Evolutionary conservation across 1,284 basidiomycete species (phyloP), one percentile per base, ranked within the genome.

Genomic region (Cutaneotrichosporon dermatis): DNA sequence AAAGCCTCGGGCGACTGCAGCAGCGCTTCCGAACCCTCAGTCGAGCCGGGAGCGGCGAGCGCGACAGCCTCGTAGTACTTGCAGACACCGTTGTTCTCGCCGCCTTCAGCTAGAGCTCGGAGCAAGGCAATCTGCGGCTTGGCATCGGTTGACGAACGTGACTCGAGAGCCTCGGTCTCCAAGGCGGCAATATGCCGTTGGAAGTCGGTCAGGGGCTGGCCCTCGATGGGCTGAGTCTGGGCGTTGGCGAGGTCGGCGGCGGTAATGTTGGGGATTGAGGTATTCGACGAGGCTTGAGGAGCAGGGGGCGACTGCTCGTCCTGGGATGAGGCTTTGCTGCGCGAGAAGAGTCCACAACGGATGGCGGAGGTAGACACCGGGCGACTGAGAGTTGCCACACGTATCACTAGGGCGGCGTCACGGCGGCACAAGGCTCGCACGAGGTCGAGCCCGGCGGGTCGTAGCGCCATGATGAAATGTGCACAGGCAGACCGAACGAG

Each of bases 31-130:
- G 65, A 72, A 15, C 58, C 64, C 15, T 64, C 41, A 33, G 42
- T 34, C 44, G 45, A 48, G n/a, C 49, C 51, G 4, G 55, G 53
- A 5, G 52, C 42, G 6, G 45, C 46, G 41, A 71, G 59, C 13
- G 74, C 75, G 48, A 75, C 59, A 5, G 66, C 66, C 53, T 77
- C 73, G 55, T 77, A 77, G 55, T 75, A 76, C 39, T 60, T 60
- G 25, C 60, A 59, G 43, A 76, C 54, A 3, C 73, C 73, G 9
- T n/a, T 48, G 16, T 57, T 58, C 58, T 77, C 74, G 16, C 66
- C 68, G 13, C 69, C 72, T 12, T 68, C 68, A 1, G 64, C 54
- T 12, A 77, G 60, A 10, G 70, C 72, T 8, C 58, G 55, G 25
- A 77, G 64, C 2, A 77, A 66, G 1, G 59, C 69, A 11, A 77